Conservation (phyloP, 139 green algal species). For the Chlorella sp. region DNA sequence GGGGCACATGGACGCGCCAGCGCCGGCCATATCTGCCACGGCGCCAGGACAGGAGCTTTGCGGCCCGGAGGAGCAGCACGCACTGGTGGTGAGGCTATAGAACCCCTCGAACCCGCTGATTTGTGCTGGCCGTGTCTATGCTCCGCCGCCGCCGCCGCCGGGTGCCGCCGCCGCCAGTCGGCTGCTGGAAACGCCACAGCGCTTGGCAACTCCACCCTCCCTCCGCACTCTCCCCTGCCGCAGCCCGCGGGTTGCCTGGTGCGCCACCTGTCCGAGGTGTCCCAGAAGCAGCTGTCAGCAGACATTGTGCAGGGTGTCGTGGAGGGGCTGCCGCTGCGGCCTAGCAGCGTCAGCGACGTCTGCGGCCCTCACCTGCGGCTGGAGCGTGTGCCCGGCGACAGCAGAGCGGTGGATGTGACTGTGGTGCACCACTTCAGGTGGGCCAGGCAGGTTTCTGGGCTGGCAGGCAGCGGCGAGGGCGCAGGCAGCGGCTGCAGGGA, state of each 20-base stretch:
- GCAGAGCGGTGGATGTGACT: slow-evolving; percentile 43
- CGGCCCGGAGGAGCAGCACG: no score
- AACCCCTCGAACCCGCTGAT: no score
- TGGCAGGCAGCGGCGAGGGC: neutral
- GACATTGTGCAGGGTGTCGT: neutral
- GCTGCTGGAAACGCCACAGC: no score
- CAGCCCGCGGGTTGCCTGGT: neutral
- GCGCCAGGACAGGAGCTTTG: no score
- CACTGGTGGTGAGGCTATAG: no score
- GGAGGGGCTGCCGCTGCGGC: neutral
- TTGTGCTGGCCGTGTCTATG: no score
- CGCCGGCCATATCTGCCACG: no score
- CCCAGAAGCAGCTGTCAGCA: neutral
- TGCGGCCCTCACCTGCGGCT: neutral
- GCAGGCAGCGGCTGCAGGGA: neutral
- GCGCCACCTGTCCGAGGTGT: neutral
- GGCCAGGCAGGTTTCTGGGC: no score
- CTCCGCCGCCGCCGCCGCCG: no score
- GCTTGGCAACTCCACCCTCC: no score
- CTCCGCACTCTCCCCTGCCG: neutral
- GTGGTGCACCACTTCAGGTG: slow-evolving; percentile 49
- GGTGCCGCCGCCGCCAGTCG: no score
- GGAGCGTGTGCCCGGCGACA: neutral
- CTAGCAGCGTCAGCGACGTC: neutral
- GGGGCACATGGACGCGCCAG: no score